Percentiles rank a stretch among this genome's conserved stretches.
phyloP scores from a whole-genome alignment of 1,284 basidiomycete genomes.

The Tausonia pullulans region DNA sequence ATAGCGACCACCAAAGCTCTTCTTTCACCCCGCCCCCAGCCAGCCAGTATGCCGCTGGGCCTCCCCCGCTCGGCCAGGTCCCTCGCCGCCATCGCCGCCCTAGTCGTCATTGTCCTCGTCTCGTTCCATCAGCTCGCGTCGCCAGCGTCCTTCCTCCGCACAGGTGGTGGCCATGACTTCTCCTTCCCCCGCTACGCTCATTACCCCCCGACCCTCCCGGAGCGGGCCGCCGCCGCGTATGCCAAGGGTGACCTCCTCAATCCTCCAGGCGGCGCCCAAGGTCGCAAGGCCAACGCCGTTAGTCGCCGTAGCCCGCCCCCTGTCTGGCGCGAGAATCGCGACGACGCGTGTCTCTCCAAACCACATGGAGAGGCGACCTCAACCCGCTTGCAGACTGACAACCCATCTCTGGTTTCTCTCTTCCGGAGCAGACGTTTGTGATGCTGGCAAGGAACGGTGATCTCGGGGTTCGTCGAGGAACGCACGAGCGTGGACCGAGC shows the following conservation, averaged over 20 bases:
- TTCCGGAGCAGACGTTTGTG: constrained; percentile 47
- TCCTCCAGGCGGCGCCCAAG: not conserved
- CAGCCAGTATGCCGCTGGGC: too few species aligned
- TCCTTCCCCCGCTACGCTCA: not conserved
- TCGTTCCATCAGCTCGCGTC: not conserved
- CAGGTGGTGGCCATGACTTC: too few species aligned
- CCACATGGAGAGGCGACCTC: not conserved
- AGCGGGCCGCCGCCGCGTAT: not conserved
- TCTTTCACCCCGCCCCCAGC: too few species aligned
- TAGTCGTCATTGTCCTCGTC: too few species aligned
- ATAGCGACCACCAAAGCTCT: too few species aligned
- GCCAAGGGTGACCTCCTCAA: not conserved
- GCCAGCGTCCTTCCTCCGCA: not conserved
- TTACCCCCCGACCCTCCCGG: constrained; percentile 5
- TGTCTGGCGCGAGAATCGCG: too few species aligned
- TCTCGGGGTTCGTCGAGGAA: constrained; percentile 47
- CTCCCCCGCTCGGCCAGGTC: too few species aligned
- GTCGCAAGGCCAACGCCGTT: constrained; percentile 7
- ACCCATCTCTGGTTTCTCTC: not conserved
- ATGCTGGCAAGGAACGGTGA: constrained; percentile 77
- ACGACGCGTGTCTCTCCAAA: too few species aligned
- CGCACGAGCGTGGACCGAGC: not conserved
- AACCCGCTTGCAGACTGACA: not conserved
- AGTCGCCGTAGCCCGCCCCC: not conserved
- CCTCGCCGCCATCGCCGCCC: too few species aligned